Conservation (phyloP, 768 basidiomycete species). For the Naganishia kalamii region DNA sequence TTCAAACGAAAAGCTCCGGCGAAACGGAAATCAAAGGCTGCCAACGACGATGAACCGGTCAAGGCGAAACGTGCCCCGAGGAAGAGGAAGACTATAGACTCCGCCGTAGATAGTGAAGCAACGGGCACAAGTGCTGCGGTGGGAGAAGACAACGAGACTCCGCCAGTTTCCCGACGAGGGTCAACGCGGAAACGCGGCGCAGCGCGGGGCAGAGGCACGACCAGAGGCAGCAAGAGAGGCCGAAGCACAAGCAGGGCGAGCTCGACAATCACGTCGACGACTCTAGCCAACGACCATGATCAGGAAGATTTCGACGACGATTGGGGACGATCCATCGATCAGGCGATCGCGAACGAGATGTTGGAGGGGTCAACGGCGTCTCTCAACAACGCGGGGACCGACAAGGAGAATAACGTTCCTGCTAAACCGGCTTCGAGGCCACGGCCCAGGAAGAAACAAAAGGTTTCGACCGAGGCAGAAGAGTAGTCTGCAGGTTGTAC, state of each 20-base stretch:
- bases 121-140: not conserved
- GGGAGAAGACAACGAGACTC: not conserved
- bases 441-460: slow-evolving; percentile 4
- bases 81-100: slow-evolving; percentile 15
- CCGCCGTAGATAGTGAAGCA: not conserved
- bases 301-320: slow-evolving; percentile 9
- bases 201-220: not conserved
- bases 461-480: not conserved
- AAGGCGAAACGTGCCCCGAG: slow-evolving; percentile 10
- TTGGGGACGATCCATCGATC: slow-evolving; percentile 14
- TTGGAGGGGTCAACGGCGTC: not conserved
- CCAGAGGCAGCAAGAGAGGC: not conserved
- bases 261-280: not conserved
- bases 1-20: not conserved
- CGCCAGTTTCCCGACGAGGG: not conserved
- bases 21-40: not conserved
- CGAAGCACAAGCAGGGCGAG: slow-evolving; percentile 1
- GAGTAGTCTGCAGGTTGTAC: not conserved
- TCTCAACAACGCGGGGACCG: not conserved
- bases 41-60: not conserved
- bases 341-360: slow-evolving; percentile 6
- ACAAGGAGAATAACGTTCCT: slow-evolving; percentile 6
- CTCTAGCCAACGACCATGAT: not conserved
- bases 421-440: not conserved
- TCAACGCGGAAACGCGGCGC: slow-evolving; percentile 1